Evolutionary conservation across 805 yeast species (phyloP).

Genomic region (Yarrowia keelungensis): DNA sequence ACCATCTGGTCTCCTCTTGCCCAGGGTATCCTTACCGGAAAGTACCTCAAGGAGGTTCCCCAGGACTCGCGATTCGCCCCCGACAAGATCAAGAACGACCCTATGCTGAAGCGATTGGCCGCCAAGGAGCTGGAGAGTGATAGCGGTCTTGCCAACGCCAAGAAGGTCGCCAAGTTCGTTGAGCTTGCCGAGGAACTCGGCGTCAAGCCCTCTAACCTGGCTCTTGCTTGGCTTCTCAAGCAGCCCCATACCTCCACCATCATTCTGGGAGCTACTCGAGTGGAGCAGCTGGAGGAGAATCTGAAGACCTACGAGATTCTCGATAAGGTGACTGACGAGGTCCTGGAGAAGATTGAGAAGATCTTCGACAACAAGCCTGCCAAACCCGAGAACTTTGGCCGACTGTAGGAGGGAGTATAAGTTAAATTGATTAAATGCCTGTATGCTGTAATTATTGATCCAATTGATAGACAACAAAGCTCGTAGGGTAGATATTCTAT

Average conservation of each 20-base stretch:
- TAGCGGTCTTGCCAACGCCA: constrained; percentile 45
- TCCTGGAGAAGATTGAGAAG: constrained; percentile 46
- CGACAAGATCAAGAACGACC: constrained; percentile 40
- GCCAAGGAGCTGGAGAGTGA: constrained; percentile 43
- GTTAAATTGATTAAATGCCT: no score
- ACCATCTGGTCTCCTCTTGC: constrained; percentile 50
- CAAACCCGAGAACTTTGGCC: constrained; percentile 10
- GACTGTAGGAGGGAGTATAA: neutral
- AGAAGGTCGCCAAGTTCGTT: constrained; percentile 44
- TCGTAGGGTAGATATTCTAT: no score
- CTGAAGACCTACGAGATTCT: constrained; percentile 48
- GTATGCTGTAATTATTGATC: no score
- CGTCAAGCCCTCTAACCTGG: constrained; percentile 47
- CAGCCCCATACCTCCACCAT: constrained; percentile 49
- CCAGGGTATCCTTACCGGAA: constrained; percentile 50
- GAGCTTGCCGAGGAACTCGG: constrained; percentile 46
- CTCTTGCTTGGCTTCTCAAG: constrained; percentile 48
- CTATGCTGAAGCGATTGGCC: constrained; percentile 39
- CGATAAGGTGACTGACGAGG: constrained; percentile 45
- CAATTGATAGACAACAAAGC: no score
- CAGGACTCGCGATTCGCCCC: constrained; percentile 44
- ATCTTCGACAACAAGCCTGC: constrained; percentile 47
- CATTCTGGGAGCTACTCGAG: constrained; percentile 48
- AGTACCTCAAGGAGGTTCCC: constrained; percentile 47
- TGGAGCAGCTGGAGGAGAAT: constrained; percentile 47